Percentiles rank a stretch among this genome's conserved stretches.
Conservation (phyloP, 164 flowering plant species). For the Chloranthus sessilifolius region DNA sequence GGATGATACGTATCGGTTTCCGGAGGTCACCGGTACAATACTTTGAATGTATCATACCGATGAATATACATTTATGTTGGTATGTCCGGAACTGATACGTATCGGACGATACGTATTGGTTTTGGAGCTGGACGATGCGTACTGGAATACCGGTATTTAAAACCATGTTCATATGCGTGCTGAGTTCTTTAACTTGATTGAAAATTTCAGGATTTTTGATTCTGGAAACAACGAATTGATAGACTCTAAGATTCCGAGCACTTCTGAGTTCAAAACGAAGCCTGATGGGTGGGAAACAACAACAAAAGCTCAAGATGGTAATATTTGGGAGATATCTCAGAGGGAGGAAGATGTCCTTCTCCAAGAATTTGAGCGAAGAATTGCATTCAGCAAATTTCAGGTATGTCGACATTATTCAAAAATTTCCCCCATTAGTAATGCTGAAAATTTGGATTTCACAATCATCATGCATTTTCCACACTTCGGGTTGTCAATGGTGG, state of each 20-base stretch:
- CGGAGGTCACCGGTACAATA: no score
- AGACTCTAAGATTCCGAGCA: constrained; percentile 35
- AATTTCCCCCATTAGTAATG: background rate
- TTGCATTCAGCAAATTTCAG: constrained; percentile 92
- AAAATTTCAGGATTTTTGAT: constrained; percentile 69
- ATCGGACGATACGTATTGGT: no score
- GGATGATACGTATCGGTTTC: no score
- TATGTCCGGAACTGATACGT: no score
- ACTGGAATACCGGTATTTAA: no score
- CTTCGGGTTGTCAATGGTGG: no score
- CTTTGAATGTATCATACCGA: no score
- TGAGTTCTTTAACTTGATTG: background rate
- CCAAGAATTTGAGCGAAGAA: constrained; percentile 93
- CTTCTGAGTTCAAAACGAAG: constrained; percentile 74
- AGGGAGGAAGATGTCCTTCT: constrained; percentile 94
- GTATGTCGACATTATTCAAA: constrained; percentile 23
- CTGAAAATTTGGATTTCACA: no score
- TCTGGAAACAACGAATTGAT: constrained; percentile 41
- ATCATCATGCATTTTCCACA: no score
- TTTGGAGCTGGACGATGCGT: no score
- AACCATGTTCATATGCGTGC: background rate
- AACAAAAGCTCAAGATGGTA: constrained; percentile 73
- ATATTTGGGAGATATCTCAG: constrained; percentile 90
- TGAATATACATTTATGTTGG: no score
- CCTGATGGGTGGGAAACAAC: constrained; percentile 99